Evolutionary conservation across 805 yeast species (phyloP).

Genomic region (Kluyveromyces aestuarii): DNA sequence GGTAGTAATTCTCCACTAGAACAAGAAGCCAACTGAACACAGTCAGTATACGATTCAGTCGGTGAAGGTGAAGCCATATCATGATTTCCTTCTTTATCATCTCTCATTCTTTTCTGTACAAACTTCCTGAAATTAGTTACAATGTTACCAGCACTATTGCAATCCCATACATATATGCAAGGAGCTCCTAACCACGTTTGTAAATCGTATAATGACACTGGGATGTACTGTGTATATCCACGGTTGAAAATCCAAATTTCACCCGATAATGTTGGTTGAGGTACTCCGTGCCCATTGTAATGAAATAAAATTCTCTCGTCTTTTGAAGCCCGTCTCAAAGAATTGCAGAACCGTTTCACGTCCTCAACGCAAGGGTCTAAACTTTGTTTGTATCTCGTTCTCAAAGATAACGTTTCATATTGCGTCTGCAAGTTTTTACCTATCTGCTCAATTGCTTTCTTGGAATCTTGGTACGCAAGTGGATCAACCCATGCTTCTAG

Average conservation of each 20-base stretch:
- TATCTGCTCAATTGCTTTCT: slow-evolving; percentile 83
- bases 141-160: slow-evolving; percentile 90
- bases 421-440: slow-evolving; percentile 83
- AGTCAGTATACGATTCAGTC: slow-evolving; percentile 55
- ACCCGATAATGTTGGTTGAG: slow-evolving; percentile 91
- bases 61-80: slow-evolving; percentile 36
- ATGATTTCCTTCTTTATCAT: slow-evolving; percentile 56
- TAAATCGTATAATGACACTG: slow-evolving; percentile 87
- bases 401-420: slow-evolving; percentile 77
- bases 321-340: slow-evolving; percentile 80
- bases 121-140: slow-evolving; percentile 82
- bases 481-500: slow-evolving; percentile 95
- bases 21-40: slow-evolving; percentile 92
- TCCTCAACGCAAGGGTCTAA: slow-evolving; percentile 95
- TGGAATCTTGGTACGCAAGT: slow-evolving; percentile 65
- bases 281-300: slow-evolving; percentile 98
- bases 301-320: slow-evolving; percentile 91
- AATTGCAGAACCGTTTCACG: slow-evolving; percentile 81
- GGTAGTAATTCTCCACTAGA: slow-evolving; percentile 77
- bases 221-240: slow-evolving; percentile 95
- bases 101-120: slow-evolving; percentile 82
- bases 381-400: slow-evolving; percentile 85
- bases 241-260: slow-evolving; percentile 98
- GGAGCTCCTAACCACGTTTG: slow-evolving; percentile 99
- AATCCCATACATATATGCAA: slow-evolving; percentile 88